These are phyloP conservation scores for Nicotiana sylvestris DNA, from an alignment of 257 asterid genomes.

Conservation along the genomic window DNA sequence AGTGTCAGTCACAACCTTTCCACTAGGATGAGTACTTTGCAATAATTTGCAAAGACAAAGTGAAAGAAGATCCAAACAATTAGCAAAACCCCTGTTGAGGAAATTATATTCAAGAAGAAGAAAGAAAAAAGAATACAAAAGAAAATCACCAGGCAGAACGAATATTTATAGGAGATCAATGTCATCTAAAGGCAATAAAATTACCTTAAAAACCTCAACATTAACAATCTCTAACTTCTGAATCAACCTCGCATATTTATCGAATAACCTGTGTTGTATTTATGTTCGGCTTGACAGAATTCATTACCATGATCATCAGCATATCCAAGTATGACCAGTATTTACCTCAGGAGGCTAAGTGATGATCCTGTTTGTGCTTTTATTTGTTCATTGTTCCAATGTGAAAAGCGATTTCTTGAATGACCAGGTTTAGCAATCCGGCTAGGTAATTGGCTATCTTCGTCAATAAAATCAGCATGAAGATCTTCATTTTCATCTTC, in stretches of 20 bases:
- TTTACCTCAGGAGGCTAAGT: constrained; percentile 79
- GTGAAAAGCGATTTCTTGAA: constrained; percentile 51
- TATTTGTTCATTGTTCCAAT: constrained; percentile 56
- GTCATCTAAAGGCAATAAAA: constrained; percentile 11
- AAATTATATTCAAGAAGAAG: constrained; percentile 11
- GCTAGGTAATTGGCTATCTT: constrained; percentile 99
- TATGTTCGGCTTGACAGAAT: constrained; percentile 27
- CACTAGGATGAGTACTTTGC: constrained; percentile 47
- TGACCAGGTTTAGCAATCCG: constrained; percentile 62
- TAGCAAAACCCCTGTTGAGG: constrained; percentile 81
- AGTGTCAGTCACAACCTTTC: constrained; percentile 48
- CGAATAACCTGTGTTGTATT: constrained; percentile 68
- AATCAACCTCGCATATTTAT: constrained; percentile 95
- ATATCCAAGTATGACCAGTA: constrained; percentile 19
- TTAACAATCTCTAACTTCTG: constrained; percentile 91
- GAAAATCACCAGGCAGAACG: constrained; percentile 13
- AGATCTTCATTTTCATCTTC: constrained; percentile 99
- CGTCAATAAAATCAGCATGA: constrained; percentile 97
- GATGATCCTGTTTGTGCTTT: constrained; percentile 88
- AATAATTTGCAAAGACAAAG: constrained; percentile 41
- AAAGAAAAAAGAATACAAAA: background rate
- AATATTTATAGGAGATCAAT: constrained; percentile 12
- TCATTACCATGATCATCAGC: constrained; percentile 9
- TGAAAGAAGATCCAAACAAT: constrained; percentile 84
- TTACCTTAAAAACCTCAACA: constrained; percentile 87